Evolutionary conservation across 2,329 filamentous ascomycete species (phyloP), one percentile per base, ranked within the genome.

Genomic region (Eutypella sp.): DNA sequence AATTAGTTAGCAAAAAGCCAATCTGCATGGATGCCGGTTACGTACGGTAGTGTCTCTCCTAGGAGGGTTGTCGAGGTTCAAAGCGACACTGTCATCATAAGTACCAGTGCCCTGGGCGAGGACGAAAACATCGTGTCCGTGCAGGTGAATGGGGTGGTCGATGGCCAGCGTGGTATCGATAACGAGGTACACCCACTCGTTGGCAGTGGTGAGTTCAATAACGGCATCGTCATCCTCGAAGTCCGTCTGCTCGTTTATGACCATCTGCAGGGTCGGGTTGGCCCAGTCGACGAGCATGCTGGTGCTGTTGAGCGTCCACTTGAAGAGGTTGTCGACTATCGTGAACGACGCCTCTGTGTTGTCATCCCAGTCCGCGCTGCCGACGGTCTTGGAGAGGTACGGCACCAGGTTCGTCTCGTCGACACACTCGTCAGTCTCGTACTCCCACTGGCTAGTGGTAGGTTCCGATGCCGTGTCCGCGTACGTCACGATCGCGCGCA

Each of bases 401-500:
- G 70, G 70, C 0, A 65, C 58, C 1, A 69, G 47, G 15, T 58
- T 65, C 0, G 46, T 46, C 5, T 66, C 63, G 24, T 72, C 70
- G 2, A 58, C 54, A 40, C 69, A 73, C 15, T 54, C 49, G 18
- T 59, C 54, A 1, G 40, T 43, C 11, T 6, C 5, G 33, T 52
- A 56, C 22, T 47, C 42, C 8, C 47, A 57, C 6, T 42, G 50
- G 11, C 48, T 54, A 40, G 48, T 56, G 34, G 18, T 49, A 3
- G 48, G 53, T 18, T 18, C 54, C 24, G 45, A 50, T 24, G 48
- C 51, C 20, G 47, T 56, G 22, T 55, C 52, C 27, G 62, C 60
- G 49, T 73, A 73, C 24, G 63, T 67, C 4, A 81, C 53, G 37
- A 81, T 74, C 2, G 74, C 77, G 39, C 60, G 69, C 52, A 78